Evolutionary conservation across 208 protist genomes (phyloP).

Genomic region (Willaertia magna): DNA sequence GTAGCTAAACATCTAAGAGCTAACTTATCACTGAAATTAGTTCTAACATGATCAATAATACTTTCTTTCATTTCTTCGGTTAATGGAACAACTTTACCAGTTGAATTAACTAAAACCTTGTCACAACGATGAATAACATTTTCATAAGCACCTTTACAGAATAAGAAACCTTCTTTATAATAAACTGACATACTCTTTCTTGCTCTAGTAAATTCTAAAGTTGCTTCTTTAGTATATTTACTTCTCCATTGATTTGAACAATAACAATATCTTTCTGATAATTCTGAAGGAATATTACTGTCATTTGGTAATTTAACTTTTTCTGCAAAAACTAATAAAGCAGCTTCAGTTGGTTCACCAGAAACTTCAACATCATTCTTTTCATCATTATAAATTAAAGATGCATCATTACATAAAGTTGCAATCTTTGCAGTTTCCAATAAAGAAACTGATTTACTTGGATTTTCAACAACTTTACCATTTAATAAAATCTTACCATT

Average conservation of each 20-base stretch:
- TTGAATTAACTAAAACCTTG: slow-evolving; percentile 34
- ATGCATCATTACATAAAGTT: not conserved
- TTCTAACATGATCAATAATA: slow-evolving; percentile 37
- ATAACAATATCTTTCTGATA: not conserved
- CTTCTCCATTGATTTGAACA: slow-evolving; percentile 1
- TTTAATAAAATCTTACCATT: not conserved
- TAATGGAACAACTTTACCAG: slow-evolving; percentile 43
- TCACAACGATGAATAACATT: slow-evolving; percentile 67
- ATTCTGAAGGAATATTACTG: not conserved
- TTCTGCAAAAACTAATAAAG: slow-evolving; percentile 36
- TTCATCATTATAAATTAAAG: not conserved
- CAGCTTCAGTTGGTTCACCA: slow-evolving; percentile 40
- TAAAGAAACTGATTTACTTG: not conserved
- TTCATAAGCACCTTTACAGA: slow-evolving; percentile 87
- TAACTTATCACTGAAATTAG: not conserved
- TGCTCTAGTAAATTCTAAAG: slow-evolving; percentile 80
- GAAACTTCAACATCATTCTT: not conserved
- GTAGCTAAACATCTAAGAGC: not conserved
- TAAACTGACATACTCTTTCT: slow-evolving; percentile 86
- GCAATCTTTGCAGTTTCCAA: not conserved
- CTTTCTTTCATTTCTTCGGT: slow-evolving; percentile 17
- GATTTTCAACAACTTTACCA: not conserved
- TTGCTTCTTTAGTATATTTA: slow-evolving; percentile 47
- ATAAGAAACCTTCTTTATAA: slow-evolving; percentile 39
- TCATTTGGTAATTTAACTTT: slow-evolving; percentile 29